phyloP scores from a whole-genome alignment of 768 basidiomycete genomes.

The Naematelia aurantialba region DNA sequence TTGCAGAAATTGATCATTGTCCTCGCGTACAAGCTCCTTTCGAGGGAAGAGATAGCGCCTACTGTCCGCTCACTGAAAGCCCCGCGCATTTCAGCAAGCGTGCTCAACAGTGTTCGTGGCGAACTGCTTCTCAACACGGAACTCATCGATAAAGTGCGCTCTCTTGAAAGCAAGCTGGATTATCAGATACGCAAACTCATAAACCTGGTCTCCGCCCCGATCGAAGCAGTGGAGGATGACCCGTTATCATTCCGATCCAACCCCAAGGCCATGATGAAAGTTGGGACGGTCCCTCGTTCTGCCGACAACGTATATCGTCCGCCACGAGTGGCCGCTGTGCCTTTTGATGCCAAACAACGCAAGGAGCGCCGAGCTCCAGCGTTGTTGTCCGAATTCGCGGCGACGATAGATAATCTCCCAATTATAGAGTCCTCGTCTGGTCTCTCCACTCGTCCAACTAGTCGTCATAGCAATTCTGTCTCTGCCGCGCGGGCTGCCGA shows the following conservation, averaged over 20 bases:
- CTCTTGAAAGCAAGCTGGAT: slow-evolving; percentile 77
- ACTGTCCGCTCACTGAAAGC: neutral
- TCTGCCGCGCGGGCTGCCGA: slow-evolving; percentile 71
- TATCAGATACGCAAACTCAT: slow-evolving; percentile 97
- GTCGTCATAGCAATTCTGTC: slow-evolving; percentile 49
- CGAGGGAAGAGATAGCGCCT: neutral
- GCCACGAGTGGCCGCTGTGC: slow-evolving; percentile 82
- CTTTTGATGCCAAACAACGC: slow-evolving; percentile 56
- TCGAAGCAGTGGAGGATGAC: slow-evolving; percentile 61
- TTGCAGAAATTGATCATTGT: slow-evolving; percentile 76
- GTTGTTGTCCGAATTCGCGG: slow-evolving; percentile 48
- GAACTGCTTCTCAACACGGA: slow-evolving; percentile 73
- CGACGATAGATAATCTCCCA: slow-evolving; percentile 45
- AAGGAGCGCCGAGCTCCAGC: slow-evolving; percentile 55
- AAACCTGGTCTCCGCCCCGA: slow-evolving; percentile 53
- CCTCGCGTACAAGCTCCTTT: slow-evolving; percentile 21
- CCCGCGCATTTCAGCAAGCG: neutral
- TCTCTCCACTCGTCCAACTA: slow-evolving; percentile 45
- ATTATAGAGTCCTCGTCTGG: slow-evolving; percentile 50
- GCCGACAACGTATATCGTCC: slow-evolving; percentile 55
- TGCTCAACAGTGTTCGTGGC: slow-evolving; percentile 61
- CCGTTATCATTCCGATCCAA: slow-evolving; percentile 90
- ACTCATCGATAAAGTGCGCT: slow-evolving; percentile 81
- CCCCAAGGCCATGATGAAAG: slow-evolving; percentile 29
- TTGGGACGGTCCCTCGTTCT: neutral